phyloP scores from a whole-genome alignment of 306 rosid genomes.

The Bauhinia variegata region DNA sequence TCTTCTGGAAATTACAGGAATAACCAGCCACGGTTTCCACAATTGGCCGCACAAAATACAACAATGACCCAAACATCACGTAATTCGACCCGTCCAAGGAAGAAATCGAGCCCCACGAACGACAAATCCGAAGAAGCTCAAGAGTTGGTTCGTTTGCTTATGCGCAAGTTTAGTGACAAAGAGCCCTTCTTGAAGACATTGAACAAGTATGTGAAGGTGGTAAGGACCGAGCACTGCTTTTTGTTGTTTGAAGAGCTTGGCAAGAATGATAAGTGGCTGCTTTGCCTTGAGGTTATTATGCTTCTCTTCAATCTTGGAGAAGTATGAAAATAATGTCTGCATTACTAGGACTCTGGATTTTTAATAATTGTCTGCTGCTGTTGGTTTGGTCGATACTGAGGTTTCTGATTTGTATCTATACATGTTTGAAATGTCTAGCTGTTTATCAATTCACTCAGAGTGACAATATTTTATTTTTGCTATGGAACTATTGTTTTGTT shows the following conservation, averaged over 20 bases:
- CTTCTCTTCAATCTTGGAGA: neutral
- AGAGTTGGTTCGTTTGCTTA: conserved; percentile 62
- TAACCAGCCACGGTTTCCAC: conserved; percentile 39
- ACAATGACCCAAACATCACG: conserved; percentile 45
- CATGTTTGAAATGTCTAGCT: too few species aligned
- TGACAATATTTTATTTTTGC: neutral
- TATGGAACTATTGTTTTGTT: neutral
- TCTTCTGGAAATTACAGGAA: conserved; percentile 31
- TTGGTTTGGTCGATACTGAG: too few species aligned
- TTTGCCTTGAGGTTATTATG: conserved; percentile 79
- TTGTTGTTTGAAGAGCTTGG: conserved; percentile 84
- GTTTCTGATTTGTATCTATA: too few species aligned
- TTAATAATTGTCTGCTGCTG: too few species aligned
- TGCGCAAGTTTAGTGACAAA: conserved; percentile 61
- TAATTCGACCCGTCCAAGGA: conserved; percentile 42
- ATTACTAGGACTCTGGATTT: neutral
- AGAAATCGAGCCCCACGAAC: conserved; percentile 28
- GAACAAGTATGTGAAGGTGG: conserved; percentile 65
- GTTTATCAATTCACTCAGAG: too few species aligned
- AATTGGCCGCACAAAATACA: neutral
- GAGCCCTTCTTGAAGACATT: conserved; percentile 76
- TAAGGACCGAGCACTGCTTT: conserved; percentile 87
- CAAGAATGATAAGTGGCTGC: conserved; percentile 75
- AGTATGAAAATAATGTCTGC: neutral
- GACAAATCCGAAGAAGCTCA: conserved; percentile 61